Base-by-base conservation (phyloP, 2,329 filamentous ascomycete genomes). In the Knoxdaviesia proteae region DNA sequence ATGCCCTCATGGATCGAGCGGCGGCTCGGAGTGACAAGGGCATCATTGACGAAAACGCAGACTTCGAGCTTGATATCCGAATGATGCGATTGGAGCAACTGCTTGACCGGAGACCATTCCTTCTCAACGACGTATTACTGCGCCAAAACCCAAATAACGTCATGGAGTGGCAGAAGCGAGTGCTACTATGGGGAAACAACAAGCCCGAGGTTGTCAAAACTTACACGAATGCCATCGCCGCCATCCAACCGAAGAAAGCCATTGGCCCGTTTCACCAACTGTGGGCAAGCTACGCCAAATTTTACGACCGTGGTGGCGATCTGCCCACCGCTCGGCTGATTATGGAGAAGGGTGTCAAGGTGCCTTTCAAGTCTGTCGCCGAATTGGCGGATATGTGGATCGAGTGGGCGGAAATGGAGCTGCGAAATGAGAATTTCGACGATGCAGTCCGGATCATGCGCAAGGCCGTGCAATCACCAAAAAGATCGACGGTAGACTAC, bases 381-480 rank as follows among this genome's bases (percentile, higher is more conserved):
- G 90, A 98, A 59, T 69, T 98, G 45, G 90, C 90, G 20, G 90
- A 98, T 54, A 93, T 90, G 71, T 98, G 90, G 90, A 92, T 92
- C 49, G 86, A 94, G 61, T 98, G 90, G 88, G 88, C 92, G 1
- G 88, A 98, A 60, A 84, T 98, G 81, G 90, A 98, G 58, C 68
- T 98, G 40, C 80, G 90, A 40, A 86, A 86, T 53, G 87, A 96
- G 53, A 92, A 96, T 55, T 94, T 96, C 49, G 87, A 96, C 55
- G 80, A 83, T 53, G 90, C 92, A 3, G 80, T 94, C 48, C 80
- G 80, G 47, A 88, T 98, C 56, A 94, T 98, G 87, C 83, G 84
- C 36, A 96, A 94, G 59, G 90, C 90, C 11, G 88, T 90, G 5
- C 87, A 94, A 58, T 84, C 90, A n/a, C 87, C 90, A 0, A 96